Evolutionary conservation across 331 rosid genomes (phyloP).

Genomic region (Ulmus americana): DNA sequence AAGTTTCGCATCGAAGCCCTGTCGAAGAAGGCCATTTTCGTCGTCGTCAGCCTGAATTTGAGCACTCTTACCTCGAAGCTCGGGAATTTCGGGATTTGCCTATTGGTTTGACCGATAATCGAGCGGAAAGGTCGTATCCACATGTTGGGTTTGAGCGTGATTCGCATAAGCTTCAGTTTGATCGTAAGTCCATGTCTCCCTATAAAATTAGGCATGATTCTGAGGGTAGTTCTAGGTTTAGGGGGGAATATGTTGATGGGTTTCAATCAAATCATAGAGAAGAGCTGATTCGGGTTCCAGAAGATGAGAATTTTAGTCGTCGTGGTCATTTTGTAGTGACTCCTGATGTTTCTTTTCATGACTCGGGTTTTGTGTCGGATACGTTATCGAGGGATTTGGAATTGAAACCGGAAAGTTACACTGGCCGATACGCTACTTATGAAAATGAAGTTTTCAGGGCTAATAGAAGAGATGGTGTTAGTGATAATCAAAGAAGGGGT

Average conservation of each 20-base stretch:
- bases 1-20: slow-evolving; percentile 12
- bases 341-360: slow-evolving; percentile 20
- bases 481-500: slow-evolving; percentile 55
- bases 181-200: slow-evolving; percentile 21
- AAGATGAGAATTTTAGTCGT: slow-evolving; percentile 33
- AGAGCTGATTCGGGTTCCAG: slow-evolving; percentile 24
- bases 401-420: slow-evolving; percentile 34
- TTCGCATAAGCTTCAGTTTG: slow-evolving; percentile 29
- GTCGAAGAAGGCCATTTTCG: slow-evolving; percentile 34
- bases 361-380: slow-evolving; percentile 18
- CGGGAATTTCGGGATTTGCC: slow-evolving; percentile 33
- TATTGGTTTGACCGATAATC: slow-evolving; percentile 27
- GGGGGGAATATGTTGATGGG: slow-evolving; percentile 30
- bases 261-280: slow-evolving; percentile 36
- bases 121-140: slow-evolving; percentile 17
- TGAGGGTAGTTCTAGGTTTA: slow-evolving; percentile 38
- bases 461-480: slow-evolving; percentile 35
- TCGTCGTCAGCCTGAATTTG: slow-evolving; percentile 23
- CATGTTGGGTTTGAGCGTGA: slow-evolving; percentile 37
- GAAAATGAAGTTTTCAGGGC: slow-evolving; percentile 39
- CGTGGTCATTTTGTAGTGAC: slow-evolving; percentile 26
- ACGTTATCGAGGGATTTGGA: slow-evolving; percentile 28
- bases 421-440: slow-evolving; percentile 27
- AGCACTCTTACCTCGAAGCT: slow-evolving; percentile 17
- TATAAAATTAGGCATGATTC: slow-evolving; percentile 31